A percentile compares a stretch with the other conserved stretches of the same genome.
Evolutionary conservation across 495 filamentous ascomycete genomes (phyloP).

Genomic region (Elaphomyces granulatus): DNA sequence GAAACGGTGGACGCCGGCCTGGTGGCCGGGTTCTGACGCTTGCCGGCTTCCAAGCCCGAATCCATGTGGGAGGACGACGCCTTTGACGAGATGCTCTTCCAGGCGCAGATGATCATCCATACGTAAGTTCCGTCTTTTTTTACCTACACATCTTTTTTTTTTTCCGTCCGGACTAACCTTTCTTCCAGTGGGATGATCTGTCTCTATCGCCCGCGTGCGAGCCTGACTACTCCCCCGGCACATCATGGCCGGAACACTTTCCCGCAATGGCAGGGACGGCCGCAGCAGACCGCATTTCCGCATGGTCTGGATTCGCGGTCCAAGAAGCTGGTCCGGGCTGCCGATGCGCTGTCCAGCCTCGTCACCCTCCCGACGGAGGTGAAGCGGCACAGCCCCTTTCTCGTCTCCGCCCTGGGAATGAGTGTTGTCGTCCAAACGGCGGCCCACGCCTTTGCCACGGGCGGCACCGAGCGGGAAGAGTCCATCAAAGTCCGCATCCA

Average conservation of each 20-base stretch:
- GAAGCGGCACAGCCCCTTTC: constrained; percentile 57
- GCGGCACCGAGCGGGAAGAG: constrained; percentile 43
- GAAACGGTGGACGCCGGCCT: constrained; percentile 46
- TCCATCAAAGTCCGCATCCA: constrained; percentile 48
- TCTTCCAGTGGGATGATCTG: constrained; percentile 42
- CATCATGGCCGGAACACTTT: neutral
- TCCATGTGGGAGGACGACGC: constrained; percentile 13
- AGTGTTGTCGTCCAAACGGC: constrained; percentile 32
- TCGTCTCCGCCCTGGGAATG: constrained; percentile 52
- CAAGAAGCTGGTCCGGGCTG: constrained; percentile 53
- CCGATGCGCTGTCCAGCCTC: constrained; percentile 54
- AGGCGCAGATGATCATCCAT: constrained; percentile 59
- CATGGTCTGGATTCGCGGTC: constrained; percentile 36
- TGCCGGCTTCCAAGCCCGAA: constrained; percentile 48
- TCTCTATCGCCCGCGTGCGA: constrained; percentile 51
- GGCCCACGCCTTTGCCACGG: constrained; percentile 39
- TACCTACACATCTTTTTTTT: constrained; percentile 10
- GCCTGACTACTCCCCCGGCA: constrained; percentile 37
- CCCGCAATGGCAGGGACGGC: neutral
- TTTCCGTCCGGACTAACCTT: neutral
- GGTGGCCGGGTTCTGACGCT: constrained; percentile 52
- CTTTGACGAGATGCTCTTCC: constrained; percentile 69
- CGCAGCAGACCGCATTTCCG: neutral
- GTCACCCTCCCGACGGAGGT: constrained; percentile 56
- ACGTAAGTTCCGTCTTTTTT: constrained; percentile 19